These are phyloP conservation scores for Pichia sp. DNA, from an alignment of 1,139 yeast species.

Conservation along the genomic window DNA sequence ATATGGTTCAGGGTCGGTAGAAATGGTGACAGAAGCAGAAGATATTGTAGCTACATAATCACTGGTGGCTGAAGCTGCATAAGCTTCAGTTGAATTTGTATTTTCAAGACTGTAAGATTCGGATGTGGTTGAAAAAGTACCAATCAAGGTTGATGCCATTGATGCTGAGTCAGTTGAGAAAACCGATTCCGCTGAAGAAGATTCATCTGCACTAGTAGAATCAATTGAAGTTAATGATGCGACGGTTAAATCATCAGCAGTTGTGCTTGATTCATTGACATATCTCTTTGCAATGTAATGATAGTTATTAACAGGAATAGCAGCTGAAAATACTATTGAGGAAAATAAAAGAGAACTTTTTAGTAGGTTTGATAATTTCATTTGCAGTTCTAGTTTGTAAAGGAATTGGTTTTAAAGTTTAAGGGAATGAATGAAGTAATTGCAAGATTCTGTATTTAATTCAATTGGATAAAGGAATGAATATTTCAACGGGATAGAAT, in stretches of 20 bases:
- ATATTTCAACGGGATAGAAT: too few species aligned
- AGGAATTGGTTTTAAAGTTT: neutral
- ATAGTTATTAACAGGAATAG: slow-evolving; percentile 11
- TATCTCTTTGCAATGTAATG: slow-evolving; percentile 20
- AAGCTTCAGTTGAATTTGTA: neutral
- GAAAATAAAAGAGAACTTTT: slow-evolving; percentile 4
- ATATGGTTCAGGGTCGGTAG: neutral
- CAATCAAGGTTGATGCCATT: too few species aligned
- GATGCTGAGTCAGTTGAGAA: too few species aligned
- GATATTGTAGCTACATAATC: neutral
- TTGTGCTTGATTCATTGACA: slow-evolving; percentile 16
- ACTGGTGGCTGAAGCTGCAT: neutral
- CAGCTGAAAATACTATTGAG: slow-evolving; percentile 13
- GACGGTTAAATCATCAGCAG: neutral
- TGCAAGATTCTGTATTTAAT: slow-evolving; percentile 2
- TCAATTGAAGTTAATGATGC: neutral
- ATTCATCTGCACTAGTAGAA: neutral
- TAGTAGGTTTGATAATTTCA: neutral
- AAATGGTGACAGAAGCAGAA: neutral
- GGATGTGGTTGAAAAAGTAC: neutral
- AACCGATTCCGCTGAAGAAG: too few species aligned
- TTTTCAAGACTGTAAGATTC: neutral
- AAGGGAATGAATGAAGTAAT: slow-evolving; percentile 1
- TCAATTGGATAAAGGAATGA: slow-evolving; percentile 19
- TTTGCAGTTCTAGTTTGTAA: neutral